Evolutionary conservation across 495 filamentous ascomycete species (phyloP), one percentile per base, ranked within the genome.

Genomic region (Penicillium chermesinum): DNA sequence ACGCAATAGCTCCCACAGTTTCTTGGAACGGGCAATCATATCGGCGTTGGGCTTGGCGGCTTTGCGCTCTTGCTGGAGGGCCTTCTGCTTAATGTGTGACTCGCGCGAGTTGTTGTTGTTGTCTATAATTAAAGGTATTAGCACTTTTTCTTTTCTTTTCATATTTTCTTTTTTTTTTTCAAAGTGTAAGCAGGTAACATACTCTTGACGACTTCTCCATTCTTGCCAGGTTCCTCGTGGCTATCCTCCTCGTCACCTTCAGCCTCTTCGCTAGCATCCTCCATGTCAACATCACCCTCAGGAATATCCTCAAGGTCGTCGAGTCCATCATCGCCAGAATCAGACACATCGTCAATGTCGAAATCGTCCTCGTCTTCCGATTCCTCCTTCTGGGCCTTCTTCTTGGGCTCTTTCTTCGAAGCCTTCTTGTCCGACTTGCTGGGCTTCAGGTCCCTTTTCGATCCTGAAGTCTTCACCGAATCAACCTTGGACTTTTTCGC

Each of bases 1-100:
- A 47, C 94, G 84, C 52, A 99, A 66, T 48, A 84, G 82, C 70
- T 99, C 94, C 94, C 94, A 99, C 30, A 99, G 75, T 71, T 96
- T 89, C 74, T 97, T 97, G 3, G 89, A 87, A 36, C 88, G 82
- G n/a, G 81, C 77, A 50, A 99, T 83, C 45, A 83, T 81, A 57
- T 96, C 89, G 51, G 91, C 89, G 46, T 96, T 82, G 7, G 94
- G 94, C 65, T 96, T 96, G 18, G 85, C 83, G 21, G 86, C 83
- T 75, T 91, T 97, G 56, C 94, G 87, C 62, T 96, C 90, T 60
- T 84, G 84, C 33, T 80, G 83, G 27, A 95, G 77, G 45, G 83
- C 86, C 59, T 89, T 96, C 66, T 99, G 94, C 66, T 96, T 95
- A 18, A 81, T 80, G 62, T 97, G 93, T 13, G 89, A 81, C 73